These are phyloP conservation scores for Penicillium sp. DNA, from an alignment of 2,329 filamentous ascomycete species.

Conservation along the genomic window DNA sequence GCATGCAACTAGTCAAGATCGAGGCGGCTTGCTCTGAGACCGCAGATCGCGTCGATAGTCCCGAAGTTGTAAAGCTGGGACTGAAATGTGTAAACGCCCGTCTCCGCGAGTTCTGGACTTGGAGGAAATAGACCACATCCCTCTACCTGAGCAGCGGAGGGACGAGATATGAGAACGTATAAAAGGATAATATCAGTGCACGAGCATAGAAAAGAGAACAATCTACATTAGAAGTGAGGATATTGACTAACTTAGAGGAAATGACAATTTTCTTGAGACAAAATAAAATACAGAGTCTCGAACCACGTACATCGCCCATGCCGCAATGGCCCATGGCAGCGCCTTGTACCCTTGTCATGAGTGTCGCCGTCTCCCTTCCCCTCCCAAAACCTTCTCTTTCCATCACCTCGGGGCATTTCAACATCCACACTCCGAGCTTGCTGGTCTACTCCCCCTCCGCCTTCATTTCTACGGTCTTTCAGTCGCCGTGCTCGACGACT, in stretches of 20 bases:
- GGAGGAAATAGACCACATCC: neutral
- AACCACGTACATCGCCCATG: neutral
- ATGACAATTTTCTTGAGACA: too few species aligned
- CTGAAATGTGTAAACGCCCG: neutral
- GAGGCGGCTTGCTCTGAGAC: slow-evolving; percentile 13
- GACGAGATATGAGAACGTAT: neutral
- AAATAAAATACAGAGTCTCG: neutral
- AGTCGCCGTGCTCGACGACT: neutral
- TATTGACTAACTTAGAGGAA: neutral
- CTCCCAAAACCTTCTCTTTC: neutral
- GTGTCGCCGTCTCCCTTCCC: neutral
- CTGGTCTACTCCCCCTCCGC: neutral
- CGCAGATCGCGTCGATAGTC: slow-evolving; percentile 16
- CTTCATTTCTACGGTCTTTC: neutral
- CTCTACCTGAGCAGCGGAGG: neutral
- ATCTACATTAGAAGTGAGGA: neutral
- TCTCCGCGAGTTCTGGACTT: neutral
- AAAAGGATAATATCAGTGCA: neutral
- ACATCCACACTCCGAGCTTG: neutral
- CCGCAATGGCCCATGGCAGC: neutral
- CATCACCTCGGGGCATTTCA: neutral
- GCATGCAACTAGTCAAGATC: slow-evolving; percentile 7
- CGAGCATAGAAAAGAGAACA: neutral
- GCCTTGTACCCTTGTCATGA: neutral
- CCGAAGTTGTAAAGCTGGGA: slow-evolving; percentile 1